Evolutionary conservation across 371 early-diverging fungal species (phyloP).

Genomic region (Mortierella sp.): DNA sequence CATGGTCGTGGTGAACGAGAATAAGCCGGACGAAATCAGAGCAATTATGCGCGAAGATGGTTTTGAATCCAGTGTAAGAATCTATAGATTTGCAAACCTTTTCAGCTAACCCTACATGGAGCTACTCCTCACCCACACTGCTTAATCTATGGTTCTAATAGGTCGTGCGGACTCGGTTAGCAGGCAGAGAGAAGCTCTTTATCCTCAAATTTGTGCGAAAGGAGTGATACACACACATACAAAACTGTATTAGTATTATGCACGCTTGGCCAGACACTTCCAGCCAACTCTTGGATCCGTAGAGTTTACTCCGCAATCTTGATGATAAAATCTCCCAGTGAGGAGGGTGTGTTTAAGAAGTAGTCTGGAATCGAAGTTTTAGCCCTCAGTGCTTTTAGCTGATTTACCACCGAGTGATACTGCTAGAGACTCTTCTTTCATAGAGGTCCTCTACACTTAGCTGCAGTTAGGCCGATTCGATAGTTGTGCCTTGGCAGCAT

Average conservation of each 20-base stretch:
- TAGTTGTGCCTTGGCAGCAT: too few relatives aligned
- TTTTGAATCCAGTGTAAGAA: conserved; percentile 52
- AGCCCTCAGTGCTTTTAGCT: too few relatives aligned
- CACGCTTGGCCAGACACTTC: too few relatives aligned
- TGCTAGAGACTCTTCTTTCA: too few relatives aligned
- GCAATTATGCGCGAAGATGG: conserved; percentile 60
- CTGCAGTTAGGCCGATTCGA: too few relatives aligned
- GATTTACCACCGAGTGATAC: too few relatives aligned
- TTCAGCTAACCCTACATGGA: neutral
- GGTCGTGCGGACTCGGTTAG: conserved; percentile 62
- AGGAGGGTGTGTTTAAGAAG: too few relatives aligned
- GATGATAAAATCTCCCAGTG: too few relatives aligned
- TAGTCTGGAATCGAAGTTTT: too few relatives aligned
- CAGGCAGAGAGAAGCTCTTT: conserved; percentile 68
- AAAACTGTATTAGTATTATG: neutral
- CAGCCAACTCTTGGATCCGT: too few relatives aligned
- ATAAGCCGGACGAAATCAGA: conserved; percentile 87
- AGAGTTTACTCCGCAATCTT: too few relatives aligned
- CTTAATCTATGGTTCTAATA: conserved; percentile 20
- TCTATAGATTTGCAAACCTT: neutral
- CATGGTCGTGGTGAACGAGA: conserved; percentile 89
- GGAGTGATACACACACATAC: neutral
- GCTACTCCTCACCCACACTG: neutral
- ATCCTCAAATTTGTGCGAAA: conserved; percentile 61
- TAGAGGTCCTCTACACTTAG: too few relatives aligned